A percentile compares a stretch with the other conserved stretches of the same genome.
phyloP scores from a whole-genome alignment of 2,329 filamentous ascomycete species.

The Fonsecaea nubica region DNA sequence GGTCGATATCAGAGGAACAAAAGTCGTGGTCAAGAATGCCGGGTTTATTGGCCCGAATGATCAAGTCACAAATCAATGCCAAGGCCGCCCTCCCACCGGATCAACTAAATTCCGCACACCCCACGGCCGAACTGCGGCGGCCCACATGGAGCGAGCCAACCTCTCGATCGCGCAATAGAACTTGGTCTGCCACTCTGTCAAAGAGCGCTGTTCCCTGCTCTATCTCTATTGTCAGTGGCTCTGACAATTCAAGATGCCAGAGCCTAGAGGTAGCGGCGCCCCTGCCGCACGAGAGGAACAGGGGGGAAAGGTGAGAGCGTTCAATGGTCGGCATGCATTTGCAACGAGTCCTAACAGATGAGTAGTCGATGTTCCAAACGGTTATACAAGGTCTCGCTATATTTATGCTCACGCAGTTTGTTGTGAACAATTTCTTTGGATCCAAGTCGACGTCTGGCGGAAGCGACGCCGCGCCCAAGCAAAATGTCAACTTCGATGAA shows the following conservation, averaged over 20 bases:
- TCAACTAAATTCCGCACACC: not conserved
- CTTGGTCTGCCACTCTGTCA: constrained; percentile 4
- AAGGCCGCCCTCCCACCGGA: not conserved
- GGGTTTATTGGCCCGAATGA: constrained; percentile 16
- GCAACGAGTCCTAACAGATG: constrained; percentile 23
- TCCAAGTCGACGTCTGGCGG: constrained; percentile 39
- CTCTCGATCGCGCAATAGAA: not conserved
- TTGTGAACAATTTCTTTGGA: constrained; percentile 62
- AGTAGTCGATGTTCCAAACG: constrained; percentile 51
- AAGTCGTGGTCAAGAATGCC: constrained; percentile 20
- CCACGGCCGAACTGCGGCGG: constrained; percentile 3
- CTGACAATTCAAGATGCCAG: constrained; percentile 31
- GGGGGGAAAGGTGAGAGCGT: constrained; percentile 30
- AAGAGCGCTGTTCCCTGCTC: not conserved
- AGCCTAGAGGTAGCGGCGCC: constrained; percentile 29
- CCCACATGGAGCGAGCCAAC: not conserved
- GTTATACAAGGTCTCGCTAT: constrained; percentile 64
- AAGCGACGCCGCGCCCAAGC: constrained; percentile 36
- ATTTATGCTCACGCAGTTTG: constrained; percentile 65
- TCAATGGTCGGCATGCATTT: not conserved
- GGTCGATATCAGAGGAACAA: not conserved
- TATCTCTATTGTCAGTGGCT: not conserved
- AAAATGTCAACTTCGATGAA: constrained; percentile 68
- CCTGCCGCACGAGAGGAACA: constrained; percentile 27
- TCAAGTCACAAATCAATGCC: constrained; percentile 2